phyloP scores from a whole-genome alignment of 2,329 filamentous ascomycete species.

The Colletotrichum sp. region DNA sequence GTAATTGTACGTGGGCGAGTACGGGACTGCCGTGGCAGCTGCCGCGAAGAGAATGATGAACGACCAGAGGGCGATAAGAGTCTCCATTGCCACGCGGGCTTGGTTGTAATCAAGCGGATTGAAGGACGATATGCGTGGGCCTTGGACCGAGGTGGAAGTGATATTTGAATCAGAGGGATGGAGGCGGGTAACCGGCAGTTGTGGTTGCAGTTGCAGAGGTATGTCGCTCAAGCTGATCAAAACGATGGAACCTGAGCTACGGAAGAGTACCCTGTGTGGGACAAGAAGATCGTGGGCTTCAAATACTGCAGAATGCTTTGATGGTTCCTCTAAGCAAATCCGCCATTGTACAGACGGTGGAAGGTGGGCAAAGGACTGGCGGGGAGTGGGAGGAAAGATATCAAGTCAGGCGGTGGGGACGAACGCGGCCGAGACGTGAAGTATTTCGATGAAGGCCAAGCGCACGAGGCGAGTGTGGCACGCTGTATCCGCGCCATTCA shows the following conservation, averaged over 20 bases:
- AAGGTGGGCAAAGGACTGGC: background rate
- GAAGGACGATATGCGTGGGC: background rate
- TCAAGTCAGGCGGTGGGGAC: background rate
- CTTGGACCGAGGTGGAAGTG: background rate
- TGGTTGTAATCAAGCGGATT: background rate
- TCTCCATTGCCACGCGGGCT: background rate
- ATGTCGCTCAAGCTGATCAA: background rate
- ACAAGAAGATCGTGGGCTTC: background rate
- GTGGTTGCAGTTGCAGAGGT: background rate
- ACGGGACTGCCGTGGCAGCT: background rate
- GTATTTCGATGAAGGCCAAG: background rate
- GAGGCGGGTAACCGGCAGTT: background rate
- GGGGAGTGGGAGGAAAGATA: background rate
- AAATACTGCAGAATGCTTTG: background rate
- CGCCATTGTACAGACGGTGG: background rate
- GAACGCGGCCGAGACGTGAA: background rate
- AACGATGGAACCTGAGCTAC: background rate
- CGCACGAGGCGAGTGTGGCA: background rate
- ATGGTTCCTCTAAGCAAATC: background rate
- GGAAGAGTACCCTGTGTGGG: background rate
- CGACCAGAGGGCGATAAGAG: background rate
- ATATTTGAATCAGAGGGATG: background rate
- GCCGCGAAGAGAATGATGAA: background rate
- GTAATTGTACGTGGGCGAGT: slow-evolving; percentile 49
- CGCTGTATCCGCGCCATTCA: background rate